These are phyloP conservation scores for Cylindricascospora bacillispora DNA, from an alignment of 1,139 yeast genomes.

Conservation along the genomic window DNA sequence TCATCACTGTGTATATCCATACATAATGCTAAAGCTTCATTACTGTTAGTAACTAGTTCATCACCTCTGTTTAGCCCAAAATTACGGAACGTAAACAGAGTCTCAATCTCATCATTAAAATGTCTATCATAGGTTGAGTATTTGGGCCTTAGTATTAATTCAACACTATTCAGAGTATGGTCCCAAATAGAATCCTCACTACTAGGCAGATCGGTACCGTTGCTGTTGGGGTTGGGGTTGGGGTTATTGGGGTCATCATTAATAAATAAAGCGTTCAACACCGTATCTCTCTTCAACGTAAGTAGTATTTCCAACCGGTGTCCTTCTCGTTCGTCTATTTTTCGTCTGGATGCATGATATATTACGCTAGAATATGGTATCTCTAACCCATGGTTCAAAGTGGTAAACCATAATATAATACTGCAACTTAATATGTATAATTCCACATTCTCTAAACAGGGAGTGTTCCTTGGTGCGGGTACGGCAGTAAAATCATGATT, in stretches of 20 bases:
- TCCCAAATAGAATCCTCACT: constrained; percentile 2
- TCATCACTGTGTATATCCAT: constrained; percentile 16
- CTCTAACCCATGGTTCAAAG: constrained; percentile 24
- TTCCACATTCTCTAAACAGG: constrained; percentile 16
- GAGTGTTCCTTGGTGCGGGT: neutral
- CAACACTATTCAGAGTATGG: constrained; percentile 18
- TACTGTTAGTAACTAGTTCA: constrained; percentile 25
- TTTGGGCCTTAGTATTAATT: constrained; percentile 25
- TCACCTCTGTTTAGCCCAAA: constrained; percentile 30
- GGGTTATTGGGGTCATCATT: neutral
- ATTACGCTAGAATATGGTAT: constrained; percentile 25
- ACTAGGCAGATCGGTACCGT: neutral
- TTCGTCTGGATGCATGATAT: constrained; percentile 24
- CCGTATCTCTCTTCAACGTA: constrained; percentile 20
- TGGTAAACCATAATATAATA: constrained; percentile 28
- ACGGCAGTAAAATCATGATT: too few relatives aligned
- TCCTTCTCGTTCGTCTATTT: constrained; percentile 12
- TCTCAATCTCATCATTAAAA: constrained; percentile 25
- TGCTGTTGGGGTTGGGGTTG: constrained; percentile 1
- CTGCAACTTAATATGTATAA: constrained; percentile 27
- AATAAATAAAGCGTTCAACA: constrained; percentile 17
- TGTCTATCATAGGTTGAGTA: constrained; percentile 27
- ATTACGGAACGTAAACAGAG: constrained; percentile 27
- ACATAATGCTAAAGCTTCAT: constrained; percentile 21
- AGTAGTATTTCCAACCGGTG: constrained; percentile 18